A percentile compares a stretch with the other conserved stretches of the same genome.
Conservation (phyloP, 345 rosid genomes). For the Gossypium australe region DNA sequence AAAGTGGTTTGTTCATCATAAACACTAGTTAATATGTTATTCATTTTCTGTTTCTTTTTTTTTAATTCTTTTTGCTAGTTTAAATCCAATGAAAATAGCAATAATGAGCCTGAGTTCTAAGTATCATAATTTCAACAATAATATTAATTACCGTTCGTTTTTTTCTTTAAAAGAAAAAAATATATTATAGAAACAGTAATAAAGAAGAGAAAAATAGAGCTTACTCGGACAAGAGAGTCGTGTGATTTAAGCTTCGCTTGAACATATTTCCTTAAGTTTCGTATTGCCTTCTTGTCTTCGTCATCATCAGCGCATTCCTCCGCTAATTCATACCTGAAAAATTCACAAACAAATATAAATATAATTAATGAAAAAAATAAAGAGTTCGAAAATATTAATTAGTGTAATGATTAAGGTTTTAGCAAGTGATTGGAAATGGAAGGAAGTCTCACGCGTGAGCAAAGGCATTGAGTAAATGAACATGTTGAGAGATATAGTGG, state of each 20-base stretch:
- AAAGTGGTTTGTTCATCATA: neutral
- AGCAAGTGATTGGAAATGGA: neutral
- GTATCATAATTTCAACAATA: neutral
- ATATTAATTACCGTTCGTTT: neutral
- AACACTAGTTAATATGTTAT: neutral
- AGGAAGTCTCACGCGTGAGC: slow-evolving; percentile 31
- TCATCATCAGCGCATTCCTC: slow-evolving; percentile 60
- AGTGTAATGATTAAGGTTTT: neutral
- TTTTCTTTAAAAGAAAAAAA: neutral
- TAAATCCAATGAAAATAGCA: neutral
- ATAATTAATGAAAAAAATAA: neutral
- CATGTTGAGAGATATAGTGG: slow-evolving; percentile 35
- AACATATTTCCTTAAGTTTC: slow-evolving; percentile 35
- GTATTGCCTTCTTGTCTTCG: slow-evolving; percentile 39
- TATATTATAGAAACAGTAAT: neutral
- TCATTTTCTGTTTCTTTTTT: neutral
- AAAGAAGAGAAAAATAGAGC: neutral
- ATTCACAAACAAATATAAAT: neutral
- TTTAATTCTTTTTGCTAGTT: neutral
- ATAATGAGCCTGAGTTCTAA: neutral
- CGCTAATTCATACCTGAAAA: slow-evolving; percentile 37
- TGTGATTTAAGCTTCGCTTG: slow-evolving; percentile 31
- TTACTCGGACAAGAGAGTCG: slow-evolving; percentile 28
- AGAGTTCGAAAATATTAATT: neutral
- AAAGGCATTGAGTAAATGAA: slow-evolving; percentile 37